Evolutionary conservation across 129 eudicot species (phyloP).

Genomic region (Flaveria ramosissima): DNA sequence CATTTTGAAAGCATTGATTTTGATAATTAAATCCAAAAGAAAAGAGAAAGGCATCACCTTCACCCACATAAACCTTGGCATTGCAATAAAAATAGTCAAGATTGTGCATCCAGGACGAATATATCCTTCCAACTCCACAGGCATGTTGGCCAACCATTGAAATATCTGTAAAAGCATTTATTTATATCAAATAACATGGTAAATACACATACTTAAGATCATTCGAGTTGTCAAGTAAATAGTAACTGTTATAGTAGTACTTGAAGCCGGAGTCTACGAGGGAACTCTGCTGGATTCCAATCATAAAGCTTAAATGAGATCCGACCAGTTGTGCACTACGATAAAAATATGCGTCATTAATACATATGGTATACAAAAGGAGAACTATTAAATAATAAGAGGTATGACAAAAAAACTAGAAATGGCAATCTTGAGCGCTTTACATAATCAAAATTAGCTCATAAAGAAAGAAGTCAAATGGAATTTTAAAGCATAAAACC

Average conservation of each 20-base stretch:
- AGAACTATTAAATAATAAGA: background rate
- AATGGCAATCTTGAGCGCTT: background rate
- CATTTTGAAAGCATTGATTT: background rate
- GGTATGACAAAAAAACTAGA: background rate
- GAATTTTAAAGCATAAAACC: background rate
- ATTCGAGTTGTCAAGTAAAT: slow-evolving; percentile 42
- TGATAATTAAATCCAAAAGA: background rate
- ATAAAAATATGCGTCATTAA: slow-evolving; percentile 10
- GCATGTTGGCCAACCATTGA: slow-evolving; percentile 97
- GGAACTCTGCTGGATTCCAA: slow-evolving; percentile 98
- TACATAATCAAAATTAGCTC: background rate
- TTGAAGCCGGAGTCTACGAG: slow-evolving; percentile 91
- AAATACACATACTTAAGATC: slow-evolving; percentile 28
- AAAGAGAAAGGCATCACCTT: slow-evolving; percentile 55
- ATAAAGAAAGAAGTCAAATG: background rate
- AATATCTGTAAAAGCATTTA: slow-evolving; percentile 58
- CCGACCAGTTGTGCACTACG: slow-evolving; percentile 90
- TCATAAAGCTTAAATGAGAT: slow-evolving; percentile 96
- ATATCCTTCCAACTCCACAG: slow-evolving; percentile 97
- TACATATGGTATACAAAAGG: background rate
- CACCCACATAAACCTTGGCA: slow-evolving; percentile 81
- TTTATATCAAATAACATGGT: slow-evolving; percentile 26
- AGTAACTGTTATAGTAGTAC: slow-evolving; percentile 54
- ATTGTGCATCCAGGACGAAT: slow-evolving; percentile 98
- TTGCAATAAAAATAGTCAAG: slow-evolving; percentile 76